phyloP scores from a whole-genome alignment of 2,329 filamentous ascomycete genomes.

The Aspergillus novofumigatus region DNA sequence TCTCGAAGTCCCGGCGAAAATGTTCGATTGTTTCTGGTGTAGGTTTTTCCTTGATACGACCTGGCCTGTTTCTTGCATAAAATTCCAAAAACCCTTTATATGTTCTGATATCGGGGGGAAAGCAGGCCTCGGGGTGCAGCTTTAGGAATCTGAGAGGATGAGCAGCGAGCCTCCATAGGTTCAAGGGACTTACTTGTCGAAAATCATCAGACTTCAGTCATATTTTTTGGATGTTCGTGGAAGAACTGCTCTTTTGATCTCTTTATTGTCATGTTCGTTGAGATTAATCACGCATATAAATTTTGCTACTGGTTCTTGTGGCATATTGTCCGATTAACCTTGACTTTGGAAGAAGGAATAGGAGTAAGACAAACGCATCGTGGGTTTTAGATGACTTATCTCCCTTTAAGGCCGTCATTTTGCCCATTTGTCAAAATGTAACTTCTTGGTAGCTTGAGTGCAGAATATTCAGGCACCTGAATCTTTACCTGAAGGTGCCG shows the following conservation, averaged over 20 bases:
- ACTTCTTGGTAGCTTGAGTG: no score
- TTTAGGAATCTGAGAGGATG: background rate
- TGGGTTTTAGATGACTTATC: no score
- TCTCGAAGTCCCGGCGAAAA: background rate
- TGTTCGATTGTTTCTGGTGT: background rate
- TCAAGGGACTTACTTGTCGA: background rate
- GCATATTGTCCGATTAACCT: no score
- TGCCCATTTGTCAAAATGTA: no score
- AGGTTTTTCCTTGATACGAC: constrained; percentile 1
- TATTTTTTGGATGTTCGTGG: background rate
- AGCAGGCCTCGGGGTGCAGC: background rate
- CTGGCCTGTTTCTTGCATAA: background rate
- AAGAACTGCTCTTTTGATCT: constrained; percentile 1
- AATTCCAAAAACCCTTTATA: constrained; percentile 1
- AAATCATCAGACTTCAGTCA: background rate
- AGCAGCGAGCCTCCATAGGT: background rate
- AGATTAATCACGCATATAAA: background rate
- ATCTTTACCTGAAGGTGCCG: no score
- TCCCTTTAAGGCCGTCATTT: no score
- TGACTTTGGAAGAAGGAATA: no score
- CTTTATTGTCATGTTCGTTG: background rate
- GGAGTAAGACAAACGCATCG: no score
- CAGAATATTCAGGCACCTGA: no score
- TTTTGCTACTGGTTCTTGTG: no score
- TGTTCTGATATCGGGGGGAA: background rate